phyloP scores from a whole-genome alignment of 1,139 yeast genomes.

The Meyerozyma athensensis region DNA sequence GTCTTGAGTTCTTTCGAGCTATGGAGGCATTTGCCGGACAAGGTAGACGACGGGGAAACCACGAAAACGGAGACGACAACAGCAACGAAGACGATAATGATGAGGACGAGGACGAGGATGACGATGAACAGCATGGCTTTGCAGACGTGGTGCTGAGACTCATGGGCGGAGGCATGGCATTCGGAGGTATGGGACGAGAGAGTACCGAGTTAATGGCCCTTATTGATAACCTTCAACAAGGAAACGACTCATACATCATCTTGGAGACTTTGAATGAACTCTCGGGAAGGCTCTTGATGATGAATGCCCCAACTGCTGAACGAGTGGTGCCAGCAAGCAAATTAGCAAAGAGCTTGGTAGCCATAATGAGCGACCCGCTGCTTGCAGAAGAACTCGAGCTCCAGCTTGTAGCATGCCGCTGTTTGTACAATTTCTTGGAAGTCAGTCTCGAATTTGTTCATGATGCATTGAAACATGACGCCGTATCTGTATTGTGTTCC shows the following conservation, averaged over 20 bases:
- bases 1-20: conserved; percentile 26
- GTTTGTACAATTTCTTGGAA: conserved; percentile 78
- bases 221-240: conserved; percentile 36
- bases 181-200: conserved; percentile 25
- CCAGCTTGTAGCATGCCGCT: conserved; percentile 79
- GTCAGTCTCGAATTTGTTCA: conserved; percentile 65
- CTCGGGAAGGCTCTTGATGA: conserved; percentile 61
- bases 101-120: conserved; percentile 6
- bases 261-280: conserved; percentile 61
- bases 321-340: conserved; percentile 59
- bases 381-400: conserved; percentile 69
- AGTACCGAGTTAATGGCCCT: conserved; percentile 35
- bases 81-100: conserved; percentile 5
- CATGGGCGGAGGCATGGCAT: conserved; percentile 33
- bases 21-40: conserved; percentile 19
- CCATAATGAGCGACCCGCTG: conserved; percentile 53
- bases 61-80: conserved; percentile 5
- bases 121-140: conserved; percentile 17
- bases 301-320: conserved; percentile 61
- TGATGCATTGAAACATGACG: conserved; percentile 62
- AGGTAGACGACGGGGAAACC: conserved; percentile 13
- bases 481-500: conserved; percentile 60
- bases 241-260: conserved; percentile 44
- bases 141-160: conserved; percentile 35
- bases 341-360: conserved; percentile 52